Evolutionary conservation across 2,329 filamentous ascomycete genomes (phyloP).

Genomic region (Sporothrix protearum): DNA sequence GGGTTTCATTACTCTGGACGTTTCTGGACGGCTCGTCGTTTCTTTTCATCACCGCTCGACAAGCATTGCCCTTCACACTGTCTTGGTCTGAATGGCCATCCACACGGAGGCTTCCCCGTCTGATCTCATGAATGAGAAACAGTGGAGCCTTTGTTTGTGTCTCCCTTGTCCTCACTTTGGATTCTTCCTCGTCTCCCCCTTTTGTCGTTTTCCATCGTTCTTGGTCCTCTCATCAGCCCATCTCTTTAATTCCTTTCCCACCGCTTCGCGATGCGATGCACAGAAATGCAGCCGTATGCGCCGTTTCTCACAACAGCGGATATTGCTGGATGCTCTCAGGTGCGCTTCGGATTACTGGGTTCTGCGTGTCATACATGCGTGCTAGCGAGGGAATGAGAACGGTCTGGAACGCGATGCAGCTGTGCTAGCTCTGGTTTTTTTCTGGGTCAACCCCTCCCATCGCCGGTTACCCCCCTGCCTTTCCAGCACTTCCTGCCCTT

Average conservation of each 20-base stretch:
- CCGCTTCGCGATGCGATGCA: not conserved
- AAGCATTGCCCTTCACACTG: not conserved
- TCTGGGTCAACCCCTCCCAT: slow-evolving; percentile 1
- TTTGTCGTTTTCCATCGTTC: not conserved
- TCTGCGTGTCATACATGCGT: slow-evolving; percentile 8
- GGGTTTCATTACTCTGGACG: not conserved
- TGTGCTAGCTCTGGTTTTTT: slow-evolving; percentile 10
- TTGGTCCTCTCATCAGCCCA: not conserved
- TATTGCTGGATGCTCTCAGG: not conserved
- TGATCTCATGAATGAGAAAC: slow-evolving; percentile 21
- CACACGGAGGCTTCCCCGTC: slow-evolving; percentile 18
- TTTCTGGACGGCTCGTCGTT: not conserved
- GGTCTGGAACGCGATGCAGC: slow-evolving; percentile 17
- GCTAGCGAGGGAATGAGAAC: slow-evolving; percentile 15
- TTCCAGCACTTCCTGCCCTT: not conserved
- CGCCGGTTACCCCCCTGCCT: not conserved
- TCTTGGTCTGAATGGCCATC: not conserved
- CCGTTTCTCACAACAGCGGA: not conserved
- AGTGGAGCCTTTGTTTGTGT: not conserved
- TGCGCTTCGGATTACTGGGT: not conserved
- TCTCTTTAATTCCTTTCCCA: not conserved
- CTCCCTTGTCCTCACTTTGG: not conserved
- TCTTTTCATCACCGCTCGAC: not conserved
- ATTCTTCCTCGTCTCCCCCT: not conserved
- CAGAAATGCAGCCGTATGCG: slow-evolving; percentile 3